Percentiles rank a stretch among this genome's conserved stretches.
Conservation (phyloP, 164 flowering plant species). For the Sedum album region DNA sequence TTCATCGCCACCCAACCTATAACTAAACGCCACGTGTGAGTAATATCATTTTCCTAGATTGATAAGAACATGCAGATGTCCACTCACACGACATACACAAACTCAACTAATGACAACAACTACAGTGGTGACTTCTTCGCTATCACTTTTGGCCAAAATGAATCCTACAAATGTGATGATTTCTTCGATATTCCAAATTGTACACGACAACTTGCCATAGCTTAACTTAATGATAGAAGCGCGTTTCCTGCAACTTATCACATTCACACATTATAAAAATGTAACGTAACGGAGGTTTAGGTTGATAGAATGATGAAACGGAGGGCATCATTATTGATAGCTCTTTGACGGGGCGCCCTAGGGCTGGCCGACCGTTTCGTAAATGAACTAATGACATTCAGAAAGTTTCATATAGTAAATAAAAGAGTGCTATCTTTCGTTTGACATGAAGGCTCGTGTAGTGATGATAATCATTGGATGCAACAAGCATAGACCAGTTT, state of each 20-base stretch:
- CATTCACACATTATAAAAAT: conserved; percentile 5
- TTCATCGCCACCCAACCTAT: conserved; percentile 6
- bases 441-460: background rate
- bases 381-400: background rate
- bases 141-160: background rate
- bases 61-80: conserved; percentile 6
- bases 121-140: background rate
- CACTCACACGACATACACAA: conserved; percentile 7
- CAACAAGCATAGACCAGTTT: background rate
- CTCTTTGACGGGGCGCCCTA: background rate
- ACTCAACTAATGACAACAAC: conserved; percentile 1
- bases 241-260: background rate
- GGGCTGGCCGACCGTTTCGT: conserved; percentile 8
- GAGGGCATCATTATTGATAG: background rate
- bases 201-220: background rate
- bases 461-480: background rate
- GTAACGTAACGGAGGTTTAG: background rate
- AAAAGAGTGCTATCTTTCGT: background rate
- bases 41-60: background rate
- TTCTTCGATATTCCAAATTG: background rate
- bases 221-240: conserved; percentile 6
- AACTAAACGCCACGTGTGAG: background rate
- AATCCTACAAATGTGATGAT: background rate
- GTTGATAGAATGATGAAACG: conserved; percentile 5
- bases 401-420: background rate